Conservation (phyloP, 106 monocot genomes). For the Xerophyta viscosa region DNA sequence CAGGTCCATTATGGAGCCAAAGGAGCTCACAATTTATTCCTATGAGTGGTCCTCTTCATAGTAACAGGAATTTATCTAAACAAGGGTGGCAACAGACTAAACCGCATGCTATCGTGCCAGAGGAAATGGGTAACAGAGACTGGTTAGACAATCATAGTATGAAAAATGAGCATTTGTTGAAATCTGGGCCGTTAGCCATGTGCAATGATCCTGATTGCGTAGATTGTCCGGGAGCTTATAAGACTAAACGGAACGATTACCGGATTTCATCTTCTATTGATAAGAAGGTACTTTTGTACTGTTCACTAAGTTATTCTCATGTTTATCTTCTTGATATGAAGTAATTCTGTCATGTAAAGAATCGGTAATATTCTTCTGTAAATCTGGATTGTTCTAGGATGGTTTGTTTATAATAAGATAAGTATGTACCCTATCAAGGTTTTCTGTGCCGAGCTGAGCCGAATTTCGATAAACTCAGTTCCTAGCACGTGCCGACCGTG, state of each 20-base stretch:
- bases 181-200: constrained; percentile 7
- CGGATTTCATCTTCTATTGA: not conserved
- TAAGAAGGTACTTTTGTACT: constrained; percentile 2
- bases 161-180: constrained; percentile 6
- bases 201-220: constrained; percentile 9
- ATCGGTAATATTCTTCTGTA: too few relatives aligned
- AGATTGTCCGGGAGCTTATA: constrained; percentile 7
- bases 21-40: constrained; percentile 8
- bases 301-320: not conserved
- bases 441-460: too few relatives aligned
- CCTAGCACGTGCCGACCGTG: too few relatives aligned
- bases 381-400: too few relatives aligned
- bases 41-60: constrained; percentile 14
- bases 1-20: constrained; percentile 28
- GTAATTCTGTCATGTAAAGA: too few relatives aligned
- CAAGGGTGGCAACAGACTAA: constrained; percentile 8
- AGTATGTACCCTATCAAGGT: too few relatives aligned
- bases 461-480: too few relatives aligned
- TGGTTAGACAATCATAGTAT: not conserved
- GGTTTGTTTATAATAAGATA: too few relatives aligned
- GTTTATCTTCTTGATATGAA: not conserved
- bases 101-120: not conserved
- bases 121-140: not conserved
- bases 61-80: constrained; percentile 9
- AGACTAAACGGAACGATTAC: constrained; percentile 1